Evolutionary conservation across 495 filamentous ascomycete species (phyloP).

Genomic region (Penicillium canariense): DNA sequence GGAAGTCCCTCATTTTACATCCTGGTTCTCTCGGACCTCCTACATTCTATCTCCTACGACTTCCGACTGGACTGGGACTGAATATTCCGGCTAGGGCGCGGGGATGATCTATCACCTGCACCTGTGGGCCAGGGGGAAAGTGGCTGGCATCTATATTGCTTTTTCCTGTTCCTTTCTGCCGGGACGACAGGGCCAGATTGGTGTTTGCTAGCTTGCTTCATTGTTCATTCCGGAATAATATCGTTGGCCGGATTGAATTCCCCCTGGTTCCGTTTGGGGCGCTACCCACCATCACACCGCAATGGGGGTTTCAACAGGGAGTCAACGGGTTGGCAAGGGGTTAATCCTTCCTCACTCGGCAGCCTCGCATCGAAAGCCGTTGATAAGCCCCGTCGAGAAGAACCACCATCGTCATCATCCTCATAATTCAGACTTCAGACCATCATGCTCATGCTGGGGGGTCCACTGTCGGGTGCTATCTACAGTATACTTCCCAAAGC

Average conservation of each 20-base stretch:
- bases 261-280: no score
- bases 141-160: background rate
- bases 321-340: background rate
- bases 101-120: constrained; percentile 17
- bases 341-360: background rate
- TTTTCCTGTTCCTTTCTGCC: constrained; percentile 1
- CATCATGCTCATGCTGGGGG: background rate
- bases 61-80: background rate
- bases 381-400: no score
- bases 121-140: background rate
- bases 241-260: no score
- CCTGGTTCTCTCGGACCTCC: no score
- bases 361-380: background rate
- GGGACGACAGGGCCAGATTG: background rate
- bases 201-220: background rate
- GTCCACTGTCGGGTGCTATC: no score
- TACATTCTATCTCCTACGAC: background rate
- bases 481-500: no score
- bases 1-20: no score
- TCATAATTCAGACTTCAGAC: background rate
- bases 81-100: background rate
- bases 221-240: background rate
- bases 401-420: no score
- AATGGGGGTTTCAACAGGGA: background rate
- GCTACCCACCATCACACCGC: background rate